Conservation (phyloP, 2,329 filamentous ascomycete genomes). For the Stagonosporopsis chrysanthemi region DNA sequence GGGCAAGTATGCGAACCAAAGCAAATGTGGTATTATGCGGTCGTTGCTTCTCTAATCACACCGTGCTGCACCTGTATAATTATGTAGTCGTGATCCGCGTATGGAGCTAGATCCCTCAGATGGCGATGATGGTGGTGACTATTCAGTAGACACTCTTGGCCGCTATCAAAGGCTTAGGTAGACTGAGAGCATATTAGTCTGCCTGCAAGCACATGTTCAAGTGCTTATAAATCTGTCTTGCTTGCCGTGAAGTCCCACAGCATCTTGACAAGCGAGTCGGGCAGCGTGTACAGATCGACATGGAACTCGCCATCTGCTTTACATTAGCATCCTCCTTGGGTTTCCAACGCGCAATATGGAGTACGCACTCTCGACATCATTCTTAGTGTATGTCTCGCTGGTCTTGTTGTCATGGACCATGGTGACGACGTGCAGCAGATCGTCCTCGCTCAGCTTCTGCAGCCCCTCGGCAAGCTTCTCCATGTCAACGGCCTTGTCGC, state of each 20-base stretch:
- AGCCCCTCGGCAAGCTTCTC: constrained; percentile 95
- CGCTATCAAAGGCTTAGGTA: not conserved
- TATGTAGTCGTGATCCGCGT: not conserved
- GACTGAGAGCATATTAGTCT: constrained; percentile 3
- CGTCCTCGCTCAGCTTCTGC: constrained; percentile 88
- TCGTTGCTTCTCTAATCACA: not conserved
- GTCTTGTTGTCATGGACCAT: constrained; percentile 98
- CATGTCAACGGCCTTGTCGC: constrained; percentile 78
- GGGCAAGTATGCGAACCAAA: not conserved
- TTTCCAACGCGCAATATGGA: not conserved
- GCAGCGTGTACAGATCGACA: constrained; percentile 96
- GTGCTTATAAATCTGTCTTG: constrained; percentile 44
- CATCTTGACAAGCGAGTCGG: constrained; percentile 86
- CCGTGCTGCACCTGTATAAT: not conserved
- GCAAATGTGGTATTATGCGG: not conserved
- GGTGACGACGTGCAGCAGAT: constrained; percentile 92
- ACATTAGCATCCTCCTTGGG: not conserved
- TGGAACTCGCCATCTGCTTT: constrained; percentile 89
- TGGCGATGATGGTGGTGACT: not conserved
- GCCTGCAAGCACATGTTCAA: not conserved
- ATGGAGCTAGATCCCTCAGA: not conserved
- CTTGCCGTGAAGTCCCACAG: constrained; percentile 83
- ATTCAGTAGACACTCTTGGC: not conserved
- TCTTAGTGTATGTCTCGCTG: constrained; percentile 93
- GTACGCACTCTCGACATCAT: constrained; percentile 88